phyloP scores from a whole-genome alignment of 2,329 filamentous ascomycete genomes.

The Leptosphaerulina australis region DNA sequence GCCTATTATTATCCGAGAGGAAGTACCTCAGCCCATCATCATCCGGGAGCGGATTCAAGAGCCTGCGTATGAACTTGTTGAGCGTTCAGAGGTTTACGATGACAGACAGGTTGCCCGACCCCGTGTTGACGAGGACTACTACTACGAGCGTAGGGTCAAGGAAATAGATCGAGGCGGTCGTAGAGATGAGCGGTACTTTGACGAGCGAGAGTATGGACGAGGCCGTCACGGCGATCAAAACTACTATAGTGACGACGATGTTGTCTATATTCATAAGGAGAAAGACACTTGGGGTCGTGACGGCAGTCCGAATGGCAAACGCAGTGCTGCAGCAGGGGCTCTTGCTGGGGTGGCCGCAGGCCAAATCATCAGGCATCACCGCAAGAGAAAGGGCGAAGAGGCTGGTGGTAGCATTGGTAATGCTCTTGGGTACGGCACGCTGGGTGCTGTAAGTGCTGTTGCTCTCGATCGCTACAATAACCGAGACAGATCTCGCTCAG shows the following conservation, averaged over 20 bases:
- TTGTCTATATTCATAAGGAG: constrained; percentile 64
- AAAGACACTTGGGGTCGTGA: constrained; percentile 51
- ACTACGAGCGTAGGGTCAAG: constrained; percentile 63
- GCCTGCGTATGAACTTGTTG: constrained; percentile 65
- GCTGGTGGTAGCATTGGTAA: constrained; percentile 59
- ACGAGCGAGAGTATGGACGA: constrained; percentile 47
- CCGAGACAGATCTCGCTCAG: constrained; percentile 54
- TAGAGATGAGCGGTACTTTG: constrained; percentile 45
- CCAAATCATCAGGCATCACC: constrained; percentile 64
- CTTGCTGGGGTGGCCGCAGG: constrained; percentile 66
- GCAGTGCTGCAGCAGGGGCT: constrained; percentile 67
- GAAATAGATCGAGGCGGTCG: constrained; percentile 59
- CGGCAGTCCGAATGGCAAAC: constrained; percentile 57
- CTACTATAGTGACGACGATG: constrained; percentile 66
- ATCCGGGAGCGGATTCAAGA: constrained; percentile 55
- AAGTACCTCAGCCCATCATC: constrained; percentile 56
- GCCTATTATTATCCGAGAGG: constrained; percentile 63
- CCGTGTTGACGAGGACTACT: constrained; percentile 64
- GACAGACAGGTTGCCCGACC: constrained; percentile 55
- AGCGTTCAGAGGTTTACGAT: constrained; percentile 61
- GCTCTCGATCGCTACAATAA: constrained; percentile 59
- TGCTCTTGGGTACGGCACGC: constrained; percentile 64
- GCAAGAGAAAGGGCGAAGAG: constrained; percentile 62
- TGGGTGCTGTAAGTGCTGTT: constrained; percentile 67
- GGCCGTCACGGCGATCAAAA: constrained; percentile 51